Evolutionary conservation across 2,329 filamentous ascomycete species (phyloP).

Genomic region (Nectriaceae sp.): DNA sequence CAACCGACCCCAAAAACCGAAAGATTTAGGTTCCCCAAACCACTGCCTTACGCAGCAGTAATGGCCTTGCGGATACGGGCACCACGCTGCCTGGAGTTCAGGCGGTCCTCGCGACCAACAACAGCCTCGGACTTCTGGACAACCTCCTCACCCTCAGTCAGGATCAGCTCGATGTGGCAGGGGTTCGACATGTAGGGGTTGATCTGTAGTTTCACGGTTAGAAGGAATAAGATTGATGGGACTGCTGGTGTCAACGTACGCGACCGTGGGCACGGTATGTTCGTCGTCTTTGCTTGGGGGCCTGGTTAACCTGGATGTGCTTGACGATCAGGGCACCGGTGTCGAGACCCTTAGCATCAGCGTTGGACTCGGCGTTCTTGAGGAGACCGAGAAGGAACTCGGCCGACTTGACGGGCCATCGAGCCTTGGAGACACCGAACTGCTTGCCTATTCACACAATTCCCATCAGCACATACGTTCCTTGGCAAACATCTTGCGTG

Average conservation of each 20-base stretch:
- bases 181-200: slow-evolving; percentile 99
- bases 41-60: slow-evolving; percentile 58
- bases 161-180: slow-evolving; percentile 99
- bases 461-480: slow-evolving; percentile 28
- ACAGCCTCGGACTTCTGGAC: slow-evolving; percentile 94
- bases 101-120: slow-evolving; percentile 66
- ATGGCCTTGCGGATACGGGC: slow-evolving; percentile 64
- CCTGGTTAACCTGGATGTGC: slow-evolving; percentile 99
- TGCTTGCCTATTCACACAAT: slow-evolving; percentile 75
- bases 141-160: slow-evolving; percentile 95
- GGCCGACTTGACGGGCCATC: slow-evolving; percentile 99
- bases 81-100: slow-evolving; percentile 93
- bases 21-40: slow-evolving; percentile 21
- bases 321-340: slow-evolving; percentile 97
- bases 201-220: slow-evolving; percentile 61
- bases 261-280: slow-evolving; percentile 99
- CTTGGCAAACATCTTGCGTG: slow-evolving; percentile 1
- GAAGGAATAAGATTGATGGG: background rate
- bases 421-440: slow-evolving; percentile 96
- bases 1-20: slow-evolving; percentile 34
- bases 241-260: slow-evolving; percentile 64
- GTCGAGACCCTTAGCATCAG: slow-evolving; percentile 95
- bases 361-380: slow-evolving; percentile 96
- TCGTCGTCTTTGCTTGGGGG: slow-evolving; percentile 97
- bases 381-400: slow-evolving; percentile 97